Evolutionary conservation across 2,329 filamentous ascomycete genomes (phyloP), one percentile per base, ranked within the genome.

Genomic region (Hypocrella siamensis): DNA sequence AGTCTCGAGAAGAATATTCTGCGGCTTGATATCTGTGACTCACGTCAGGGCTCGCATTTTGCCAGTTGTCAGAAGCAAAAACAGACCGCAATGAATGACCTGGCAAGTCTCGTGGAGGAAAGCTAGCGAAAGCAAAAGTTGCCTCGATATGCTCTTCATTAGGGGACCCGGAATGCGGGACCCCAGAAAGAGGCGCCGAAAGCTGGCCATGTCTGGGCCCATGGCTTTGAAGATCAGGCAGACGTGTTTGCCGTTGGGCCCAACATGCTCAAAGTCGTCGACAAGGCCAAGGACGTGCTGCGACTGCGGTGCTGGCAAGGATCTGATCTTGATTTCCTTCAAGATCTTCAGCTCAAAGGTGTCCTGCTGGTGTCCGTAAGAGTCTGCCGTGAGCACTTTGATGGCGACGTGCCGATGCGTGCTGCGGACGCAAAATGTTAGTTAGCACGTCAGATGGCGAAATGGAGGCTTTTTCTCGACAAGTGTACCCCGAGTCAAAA

Each of bases 141-240:
- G 43, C 7, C 21, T 34, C 11, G 40, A 33, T 15, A 22, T 22
- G 12, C 12, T 12, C 21, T 22, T 22, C 21, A 22, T 22, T 7
- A 22, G 21, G 12, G 21, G 21, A 7, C 7, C 7, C 7, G 21
- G 21, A 22, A 22, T 22, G 7, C 21, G 7, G 7, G 12, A 12
- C 7, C 12, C 12, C 12, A 12, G 21, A 12, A 28, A 28, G 8
- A 28, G 26, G 8, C 31, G 27, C 11, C 37, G 31, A 19, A 32
- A 42, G 4, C 34, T 32, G 5, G 35, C 31, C 32, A 49, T 29
- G 29, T 42, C 40, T 8, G 42, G 43, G 2, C 46, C 50, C 47
- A 48, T 49, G 14, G 46, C 40, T 25, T 49, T 40, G 17, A 45
- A 46, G n/a, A 52, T 43, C 2, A 49, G 40, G 24, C 46, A 52